A percentile compares a stretch with the other conserved stretches of the same genome.
phyloP scores from a whole-genome alignment of 257 asterid species.

The Nicotiana benthamiana region DNA sequence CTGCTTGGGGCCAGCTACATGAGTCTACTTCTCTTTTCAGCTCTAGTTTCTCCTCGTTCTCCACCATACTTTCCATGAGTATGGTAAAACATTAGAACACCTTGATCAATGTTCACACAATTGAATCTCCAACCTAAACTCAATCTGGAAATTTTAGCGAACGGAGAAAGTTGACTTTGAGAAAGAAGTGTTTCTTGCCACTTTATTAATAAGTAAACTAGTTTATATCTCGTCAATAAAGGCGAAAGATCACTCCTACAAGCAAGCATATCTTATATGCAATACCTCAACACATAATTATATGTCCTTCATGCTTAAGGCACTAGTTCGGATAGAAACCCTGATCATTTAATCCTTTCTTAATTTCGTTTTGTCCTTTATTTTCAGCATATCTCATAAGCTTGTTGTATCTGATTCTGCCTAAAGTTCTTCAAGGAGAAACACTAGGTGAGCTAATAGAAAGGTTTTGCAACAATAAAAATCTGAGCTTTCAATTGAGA shows the following conservation, averaged over 20 bases:
- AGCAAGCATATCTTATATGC: no score
- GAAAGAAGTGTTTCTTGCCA: no score
- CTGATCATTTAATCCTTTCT: not conserved
- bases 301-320: no score
- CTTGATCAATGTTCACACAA: not conserved
- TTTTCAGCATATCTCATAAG: not conserved
- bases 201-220: no score
- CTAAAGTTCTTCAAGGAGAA: not conserved
- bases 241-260: no score
- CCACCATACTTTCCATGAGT: not conserved
- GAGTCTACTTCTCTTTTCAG: not conserved
- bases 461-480: not conserved
- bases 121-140: not conserved
- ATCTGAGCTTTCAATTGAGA: not conserved
- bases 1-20: not conserved
- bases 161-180: no score
- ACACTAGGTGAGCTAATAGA: not conserved
- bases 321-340: no score
- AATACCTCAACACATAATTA: no score
- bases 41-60: not conserved
- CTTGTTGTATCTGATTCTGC: not conserved
- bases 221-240: no score
- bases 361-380: not conserved
- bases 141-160: not conserved
- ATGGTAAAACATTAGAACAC: not conserved